A percentile compares a stretch with the other conserved stretches of the same genome.
phyloP scores from a whole-genome alignment of 2,329 filamentous ascomycete species.

The Trichoderma sp. region DNA sequence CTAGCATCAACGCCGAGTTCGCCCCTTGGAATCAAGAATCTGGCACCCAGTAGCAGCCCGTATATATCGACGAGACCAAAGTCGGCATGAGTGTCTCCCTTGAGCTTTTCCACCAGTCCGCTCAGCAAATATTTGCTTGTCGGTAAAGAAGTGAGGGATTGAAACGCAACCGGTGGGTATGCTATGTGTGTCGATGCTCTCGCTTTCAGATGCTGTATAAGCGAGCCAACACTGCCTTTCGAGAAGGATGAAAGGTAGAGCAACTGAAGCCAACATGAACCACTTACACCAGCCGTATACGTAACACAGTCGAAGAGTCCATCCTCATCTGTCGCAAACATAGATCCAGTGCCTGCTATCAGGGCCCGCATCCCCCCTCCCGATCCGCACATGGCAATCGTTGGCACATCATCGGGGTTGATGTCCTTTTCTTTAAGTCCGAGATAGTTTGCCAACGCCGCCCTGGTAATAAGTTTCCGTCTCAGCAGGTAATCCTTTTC shows the following conservation, averaged over 20 bases:
- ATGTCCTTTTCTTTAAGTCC: conserved; percentile 74
- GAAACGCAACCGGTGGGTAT: conserved; percentile 81
- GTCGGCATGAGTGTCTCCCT: conserved; percentile 66
- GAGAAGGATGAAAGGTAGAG: conserved; percentile 76
- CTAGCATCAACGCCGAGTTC: conserved; percentile 69
- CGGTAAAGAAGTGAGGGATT: conserved; percentile 78
- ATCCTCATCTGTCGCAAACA: conserved; percentile 78
- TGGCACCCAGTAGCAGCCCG: conserved; percentile 77
- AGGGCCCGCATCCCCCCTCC: conserved; percentile 88
- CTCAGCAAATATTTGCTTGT: conserved; percentile 90
- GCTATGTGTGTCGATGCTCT: conserved; percentile 87
- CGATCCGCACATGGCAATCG: conserved; percentile 91
- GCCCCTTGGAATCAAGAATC: conserved; percentile 78
- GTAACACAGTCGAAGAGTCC: conserved; percentile 92
- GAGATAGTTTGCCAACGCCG: conserved; percentile 79
- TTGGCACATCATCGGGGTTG: conserved; percentile 89
- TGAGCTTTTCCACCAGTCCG: conserved; percentile 87
- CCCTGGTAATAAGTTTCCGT: conserved; percentile 65
- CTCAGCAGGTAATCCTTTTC: conserved; percentile 73
- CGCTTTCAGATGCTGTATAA: conserved; percentile 83
- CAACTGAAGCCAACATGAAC: conserved; percentile 91
- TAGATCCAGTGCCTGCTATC: conserved; percentile 85
- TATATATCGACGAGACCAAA: conserved; percentile 95
- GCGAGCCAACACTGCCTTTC: conserved; percentile 61
- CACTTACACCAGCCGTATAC: conserved; percentile 93